Base-by-base conservation (phyloP, 768 basidiomycete species). In the Phylloporus sp. region DNA sequence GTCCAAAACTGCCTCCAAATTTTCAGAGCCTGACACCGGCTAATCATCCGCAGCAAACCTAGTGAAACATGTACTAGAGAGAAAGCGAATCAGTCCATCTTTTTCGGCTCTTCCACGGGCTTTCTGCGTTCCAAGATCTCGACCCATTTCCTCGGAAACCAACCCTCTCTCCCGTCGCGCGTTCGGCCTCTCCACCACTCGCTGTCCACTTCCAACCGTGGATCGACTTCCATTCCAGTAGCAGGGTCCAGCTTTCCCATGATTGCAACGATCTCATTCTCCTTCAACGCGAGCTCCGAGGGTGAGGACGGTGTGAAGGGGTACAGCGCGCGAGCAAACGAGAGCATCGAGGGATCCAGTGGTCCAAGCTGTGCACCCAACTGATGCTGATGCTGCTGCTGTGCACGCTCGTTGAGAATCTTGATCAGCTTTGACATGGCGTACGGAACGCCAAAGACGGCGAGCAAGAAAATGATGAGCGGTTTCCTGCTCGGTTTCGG, bases 161-260 rank as follows among this genome's bases (percentile, higher is more conserved):
- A 98, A 0, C 94, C 94, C 55, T 89, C 83, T 55, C 85, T 75
- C 0, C 94, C 94, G 54, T 96, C 93, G 47, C 94, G 74, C 50
- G 89, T 93, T 37, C 94, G 76, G 1, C 94, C 94, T 64, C 82
- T 84, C 93, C 92, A 97, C 94, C 94, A 98, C 47, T 92, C 93
- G 5, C 74, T 79, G 46, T 73, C 69, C 21, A 71, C 63, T 44
- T 81, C 74, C 17, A 83, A 69, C 20, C 84, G 69, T 3, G 83
- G 80, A 53, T 87, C 81, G 5, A 85, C 82, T 48, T 84, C 84
- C 47, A 64, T 67, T 0, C 86, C 86, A 0, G 81, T 85, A 11
- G 72, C 64, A 1, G 83, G 84, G 54, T 87, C 86, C 35, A 86
- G 62, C 63, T 88, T 90, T 36, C 79, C 87, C 67, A 90, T 81